Percentiles rank a stretch among this genome's conserved stretches.
Conservation (phyloP, 1,284 basidiomycete species). For the Agaricales sp. region DNA sequence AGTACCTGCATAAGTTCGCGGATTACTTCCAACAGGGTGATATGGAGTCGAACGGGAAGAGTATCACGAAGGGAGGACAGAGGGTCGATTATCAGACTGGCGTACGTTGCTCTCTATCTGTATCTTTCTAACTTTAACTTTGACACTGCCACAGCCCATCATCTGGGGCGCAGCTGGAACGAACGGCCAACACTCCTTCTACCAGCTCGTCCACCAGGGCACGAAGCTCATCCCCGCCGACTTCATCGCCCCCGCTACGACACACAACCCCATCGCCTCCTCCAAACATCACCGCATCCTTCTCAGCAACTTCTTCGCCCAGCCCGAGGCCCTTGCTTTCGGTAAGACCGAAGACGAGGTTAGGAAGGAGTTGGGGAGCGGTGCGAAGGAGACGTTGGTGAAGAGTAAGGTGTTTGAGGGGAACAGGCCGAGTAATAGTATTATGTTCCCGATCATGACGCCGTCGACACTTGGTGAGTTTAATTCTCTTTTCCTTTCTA, state of each 20-base stretch:
- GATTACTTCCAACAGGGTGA: conserved; percentile 99
- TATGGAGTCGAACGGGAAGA: conserved; percentile 99
- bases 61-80: conserved; percentile 86
- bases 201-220: conserved; percentile 95
- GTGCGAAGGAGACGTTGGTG: conserved; percentile 73
- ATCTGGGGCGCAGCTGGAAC: conserved; percentile 98
- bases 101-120: conserved; percentile 33
- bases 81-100: conserved; percentile 96
- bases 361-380: conserved; percentile 67
- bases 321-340: conserved; percentile 94
- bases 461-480: conserved; percentile 72
- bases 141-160: conserved; percentile 57
- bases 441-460: conserved; percentile 89
- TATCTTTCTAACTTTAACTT: neutral
- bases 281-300: conserved; percentile 96
- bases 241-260: conserved; percentile 91
- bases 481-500: no score
- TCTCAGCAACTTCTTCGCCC: conserved; percentile 96
- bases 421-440: conserved; percentile 94
- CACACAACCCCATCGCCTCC: conserved; percentile 80
- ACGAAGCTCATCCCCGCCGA: conserved; percentile 91
- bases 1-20: conserved; percentile 98
- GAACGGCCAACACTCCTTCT: conserved; percentile 99
- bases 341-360: conserved; percentile 94
- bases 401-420: conserved; percentile 99